Percentiles rank a stretch among this genome's conserved stretches.
Conservation (phyloP, 1,284 basidiomycete genomes). For the Cryptococcus sp. region DNA sequence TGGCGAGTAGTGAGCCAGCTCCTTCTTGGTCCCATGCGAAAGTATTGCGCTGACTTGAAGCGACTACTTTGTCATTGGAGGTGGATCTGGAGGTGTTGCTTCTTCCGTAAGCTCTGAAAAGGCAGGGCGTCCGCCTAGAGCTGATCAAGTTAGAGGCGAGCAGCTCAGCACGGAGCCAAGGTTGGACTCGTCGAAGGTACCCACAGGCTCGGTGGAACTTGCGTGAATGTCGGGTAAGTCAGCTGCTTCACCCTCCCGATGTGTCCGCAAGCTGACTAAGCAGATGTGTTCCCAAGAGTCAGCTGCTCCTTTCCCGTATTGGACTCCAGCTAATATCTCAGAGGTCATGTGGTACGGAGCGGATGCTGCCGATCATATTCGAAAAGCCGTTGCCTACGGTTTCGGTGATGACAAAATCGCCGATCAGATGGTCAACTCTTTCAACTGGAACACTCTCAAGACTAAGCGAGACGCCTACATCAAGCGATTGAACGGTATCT, state of each 20-base stretch:
- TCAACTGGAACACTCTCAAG: conserved; percentile 89
- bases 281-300: conserved; percentile 86
- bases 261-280: conserved; percentile 1
- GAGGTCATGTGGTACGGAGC: conserved; percentile 99
- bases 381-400: conserved; percentile 70
- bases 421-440: conserved; percentile 56
- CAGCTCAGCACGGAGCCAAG: conserved; percentile 89
- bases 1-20: not conserved
- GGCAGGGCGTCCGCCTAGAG: not conserved
- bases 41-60: conserved; percentile 9
- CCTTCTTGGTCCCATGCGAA: not conserved
- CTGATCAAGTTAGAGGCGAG: conserved; percentile 62
- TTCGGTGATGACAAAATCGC: conserved; percentile 56
- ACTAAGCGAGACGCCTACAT: conserved; percentile 95
- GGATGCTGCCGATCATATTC: conserved; percentile 79
- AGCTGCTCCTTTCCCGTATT: conserved; percentile 21
- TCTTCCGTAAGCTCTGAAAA: conserved; percentile 34
- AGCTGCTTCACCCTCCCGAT: not conserved
- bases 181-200: conserved; percentile 82
- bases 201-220: conserved; percentile 82
- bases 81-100: conserved; percentile 48
- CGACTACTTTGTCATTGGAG: conserved; percentile 47
- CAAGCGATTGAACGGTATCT: conserved; percentile 82
- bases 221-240: conserved; percentile 65
- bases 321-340: conserved; percentile 3